phyloP scores from a whole-genome alignment of 192 early-diverging fungal species.

The Pilobolus umbonatus region DNA sequence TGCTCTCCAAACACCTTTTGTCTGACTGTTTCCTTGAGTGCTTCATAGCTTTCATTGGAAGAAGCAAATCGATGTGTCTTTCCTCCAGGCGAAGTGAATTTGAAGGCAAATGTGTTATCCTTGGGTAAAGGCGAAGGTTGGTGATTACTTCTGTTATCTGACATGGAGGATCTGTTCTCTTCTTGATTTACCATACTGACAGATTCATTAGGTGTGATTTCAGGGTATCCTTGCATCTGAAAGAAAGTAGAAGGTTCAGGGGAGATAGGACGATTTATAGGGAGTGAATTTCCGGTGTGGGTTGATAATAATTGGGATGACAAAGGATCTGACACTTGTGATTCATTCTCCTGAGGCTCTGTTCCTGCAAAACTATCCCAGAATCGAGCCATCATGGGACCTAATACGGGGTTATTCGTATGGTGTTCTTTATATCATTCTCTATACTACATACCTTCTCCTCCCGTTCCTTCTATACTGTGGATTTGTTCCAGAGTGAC shows the following conservation, averaged over 20 bases:
- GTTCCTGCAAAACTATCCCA: slow-evolving; percentile 61
- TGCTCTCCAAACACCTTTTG: slow-evolving; percentile 40
- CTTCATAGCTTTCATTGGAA: slow-evolving; percentile 44
- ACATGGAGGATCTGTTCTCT: slow-evolving; percentile 27
- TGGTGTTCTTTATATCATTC: background rate
- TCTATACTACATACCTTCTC: slow-evolving; percentile 32
- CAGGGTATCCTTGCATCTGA: slow-evolving; percentile 42
- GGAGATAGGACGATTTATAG: slow-evolving; percentile 31
- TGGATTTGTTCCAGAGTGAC: slow-evolving; percentile 72
- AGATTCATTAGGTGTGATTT: slow-evolving; percentile 49
- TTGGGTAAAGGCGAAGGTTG: background rate
- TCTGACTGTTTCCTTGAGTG: slow-evolving; percentile 51
- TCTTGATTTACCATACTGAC: slow-evolving; percentile 47
- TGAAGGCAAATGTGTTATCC: slow-evolving; percentile 53
- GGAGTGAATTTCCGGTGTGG: background rate
- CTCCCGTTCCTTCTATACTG: slow-evolving; percentile 43
- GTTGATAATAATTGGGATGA: slow-evolving; percentile 24
- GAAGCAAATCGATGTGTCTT: slow-evolving; percentile 74
- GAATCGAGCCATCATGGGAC: slow-evolving; percentile 61
- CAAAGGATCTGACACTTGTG: slow-evolving; percentile 55
- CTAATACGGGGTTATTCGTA: no score
- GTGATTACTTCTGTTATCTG: background rate
- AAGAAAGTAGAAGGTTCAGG: slow-evolving; percentile 40
- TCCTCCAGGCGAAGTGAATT: slow-evolving; percentile 69
- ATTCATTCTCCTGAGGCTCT: slow-evolving; percentile 62